Percentiles rank a stretch among this genome's conserved stretches.
Evolutionary conservation across 352 stramenopile genomes (phyloP).

Genomic region (Bremia lactucae): DNA sequence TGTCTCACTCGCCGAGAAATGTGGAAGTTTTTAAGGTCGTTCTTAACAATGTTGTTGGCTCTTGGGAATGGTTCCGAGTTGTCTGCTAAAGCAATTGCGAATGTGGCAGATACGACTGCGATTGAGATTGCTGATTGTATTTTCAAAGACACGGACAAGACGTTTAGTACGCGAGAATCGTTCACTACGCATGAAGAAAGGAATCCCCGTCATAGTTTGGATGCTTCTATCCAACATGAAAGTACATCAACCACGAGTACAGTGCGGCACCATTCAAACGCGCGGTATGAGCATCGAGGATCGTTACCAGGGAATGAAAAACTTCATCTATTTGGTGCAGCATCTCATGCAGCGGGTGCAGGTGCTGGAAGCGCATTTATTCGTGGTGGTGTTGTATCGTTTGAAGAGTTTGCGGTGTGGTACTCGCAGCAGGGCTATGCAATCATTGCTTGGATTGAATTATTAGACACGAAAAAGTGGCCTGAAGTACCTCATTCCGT

Average conservation of each 20-base stretch:
- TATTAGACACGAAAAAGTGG: conserved; percentile 80
- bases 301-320: conserved; percentile 53
- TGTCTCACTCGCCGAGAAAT: conserved; percentile 87
- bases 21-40: conserved; percentile 89
- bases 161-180: conserved; percentile 40
- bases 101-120: conserved; percentile 65
- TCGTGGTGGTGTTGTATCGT: conserved; percentile 62
- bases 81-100: conserved; percentile 71
- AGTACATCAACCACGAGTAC: conserved; percentile 24
- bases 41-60: conserved; percentile 90
- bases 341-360: conserved; percentile 35
- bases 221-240: conserved; percentile 37
- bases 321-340: conserved; percentile 43
- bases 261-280: conserved; percentile 15
- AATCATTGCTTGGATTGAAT: conserved; percentile 81
- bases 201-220: conserved; percentile 45
- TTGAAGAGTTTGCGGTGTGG: conserved; percentile 81
- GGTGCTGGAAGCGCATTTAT: conserved; percentile 65
- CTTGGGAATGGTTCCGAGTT: conserved; percentile 85
- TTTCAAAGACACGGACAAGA: conserved; percentile 79
- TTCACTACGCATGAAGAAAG: conserved; percentile 14
- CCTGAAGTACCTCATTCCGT: conserved; percentile 49
- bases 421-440: conserved; percentile 74
- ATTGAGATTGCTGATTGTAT: conserved; percentile 77
- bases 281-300: conserved; percentile 57